These are phyloP conservation scores for Plasmodium fragile DNA, from an alignment of 169 alveolate species.

Conservation along the genomic window DNA sequence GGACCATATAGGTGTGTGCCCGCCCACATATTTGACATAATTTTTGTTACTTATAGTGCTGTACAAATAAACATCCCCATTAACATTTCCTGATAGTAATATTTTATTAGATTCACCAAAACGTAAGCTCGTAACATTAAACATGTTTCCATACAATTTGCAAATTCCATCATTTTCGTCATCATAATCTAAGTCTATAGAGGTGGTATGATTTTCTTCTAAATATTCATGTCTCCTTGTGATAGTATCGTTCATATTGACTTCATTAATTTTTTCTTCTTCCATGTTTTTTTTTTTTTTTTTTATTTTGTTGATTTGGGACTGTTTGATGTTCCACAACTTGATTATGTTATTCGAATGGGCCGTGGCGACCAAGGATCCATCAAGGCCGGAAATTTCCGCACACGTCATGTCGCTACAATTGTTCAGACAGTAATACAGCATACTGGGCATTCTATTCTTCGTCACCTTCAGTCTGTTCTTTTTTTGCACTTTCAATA, in stretches of 20 bases:
- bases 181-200: conserved; percentile 38
- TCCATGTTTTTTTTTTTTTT: conserved; percentile 42
- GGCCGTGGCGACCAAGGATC: conserved; percentile 74
- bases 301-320: conserved; percentile 54
- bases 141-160: conserved; percentile 51
- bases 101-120: conserved; percentile 77
- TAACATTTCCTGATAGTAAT: conserved; percentile 69
- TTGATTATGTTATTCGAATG: conserved; percentile 74
- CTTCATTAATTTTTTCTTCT: neutral
- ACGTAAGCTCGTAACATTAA: conserved; percentile 54
- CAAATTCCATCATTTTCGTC: conserved; percentile 54
- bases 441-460: conserved; percentile 71
- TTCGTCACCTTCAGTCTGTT: conserved; percentile 68
- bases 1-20: conserved; percentile 74
- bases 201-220: conserved; percentile 14
- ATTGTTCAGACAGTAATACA: conserved; percentile 69
- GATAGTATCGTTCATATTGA: neutral
- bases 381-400: conserved; percentile 65
- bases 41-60: conserved; percentile 69
- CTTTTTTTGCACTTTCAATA: conserved; percentile 32
- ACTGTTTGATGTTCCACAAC: conserved; percentile 56
- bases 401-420: conserved; percentile 75
- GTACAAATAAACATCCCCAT: conserved; percentile 73
- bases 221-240: conserved; percentile 22
- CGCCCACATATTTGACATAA: conserved; percentile 75